phyloP scores from a whole-genome alignment of 805 yeast species.

The Jamesozyma jinghongensis region DNA sequence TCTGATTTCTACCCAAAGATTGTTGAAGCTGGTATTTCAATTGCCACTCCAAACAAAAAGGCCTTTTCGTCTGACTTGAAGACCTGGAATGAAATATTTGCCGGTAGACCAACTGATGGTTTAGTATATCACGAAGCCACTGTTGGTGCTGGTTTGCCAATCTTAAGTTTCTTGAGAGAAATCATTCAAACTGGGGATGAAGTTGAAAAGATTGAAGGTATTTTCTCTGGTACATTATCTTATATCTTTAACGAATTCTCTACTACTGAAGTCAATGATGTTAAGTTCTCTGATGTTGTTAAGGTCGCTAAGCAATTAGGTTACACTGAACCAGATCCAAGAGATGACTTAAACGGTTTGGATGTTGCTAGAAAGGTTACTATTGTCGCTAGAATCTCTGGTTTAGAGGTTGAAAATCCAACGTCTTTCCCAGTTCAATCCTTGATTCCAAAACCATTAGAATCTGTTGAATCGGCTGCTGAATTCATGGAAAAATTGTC shows the following conservation, averaged over 20 bases:
- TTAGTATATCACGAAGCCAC: conserved; percentile 96
- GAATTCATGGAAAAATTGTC: conserved; percentile 80
- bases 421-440: conserved; percentile 91
- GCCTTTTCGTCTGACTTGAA: conserved; percentile 76
- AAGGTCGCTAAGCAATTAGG: conserved; percentile 82
- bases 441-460: conserved; percentile 80
- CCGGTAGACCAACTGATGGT: conserved; percentile 44
- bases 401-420: conserved; percentile 76
- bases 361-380: conserved; percentile 99
- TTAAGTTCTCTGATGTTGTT: conserved; percentile 85
- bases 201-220: conserved; percentile 87
- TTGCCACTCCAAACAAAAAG: conserved; percentile 98
- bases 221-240: conserved; percentile 90
- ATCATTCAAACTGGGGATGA: conserved; percentile 88
- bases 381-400: conserved; percentile 87
- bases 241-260: conserved; percentile 93
- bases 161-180: conserved; percentile 81
- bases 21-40: conserved; percentile 68
- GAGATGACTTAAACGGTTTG: conserved; percentile 96
- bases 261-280: conserved; percentile 48
- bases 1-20: conserved; percentile 73
- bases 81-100: conserved; percentile 72
- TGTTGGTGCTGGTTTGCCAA: conserved; percentile 97
- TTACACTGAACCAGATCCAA: conserved; percentile 98
- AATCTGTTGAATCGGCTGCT: conserved; percentile 56